Evolutionary conservation across 2,329 filamentous ascomycete species (phyloP).

Genomic region (Cladosporium sp.): DNA sequence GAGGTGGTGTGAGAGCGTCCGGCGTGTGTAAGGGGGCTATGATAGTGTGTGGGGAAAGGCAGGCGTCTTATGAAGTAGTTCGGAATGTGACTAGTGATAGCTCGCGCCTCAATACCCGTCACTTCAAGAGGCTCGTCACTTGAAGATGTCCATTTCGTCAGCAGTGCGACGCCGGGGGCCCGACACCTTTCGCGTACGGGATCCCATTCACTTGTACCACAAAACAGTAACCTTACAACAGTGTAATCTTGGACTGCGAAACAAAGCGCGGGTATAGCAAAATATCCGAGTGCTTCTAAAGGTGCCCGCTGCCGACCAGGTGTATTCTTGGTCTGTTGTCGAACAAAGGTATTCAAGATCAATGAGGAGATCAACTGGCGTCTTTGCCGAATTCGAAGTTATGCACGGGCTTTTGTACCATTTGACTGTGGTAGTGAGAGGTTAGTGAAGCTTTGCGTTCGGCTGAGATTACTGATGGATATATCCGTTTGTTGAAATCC

Average conservation of each 20-base stretch:
- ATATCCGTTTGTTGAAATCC: neutral
- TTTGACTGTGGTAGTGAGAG: neutral
- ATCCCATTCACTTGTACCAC: neutral
- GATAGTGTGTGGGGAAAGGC: neutral
- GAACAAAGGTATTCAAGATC: neutral
- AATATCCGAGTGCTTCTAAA: neutral
- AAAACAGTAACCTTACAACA: neutral
- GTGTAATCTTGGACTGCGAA: neutral
- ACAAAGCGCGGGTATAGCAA: neutral
- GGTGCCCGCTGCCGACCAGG: neutral
- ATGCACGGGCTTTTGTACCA: neutral
- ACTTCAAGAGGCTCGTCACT: too few relatives aligned
- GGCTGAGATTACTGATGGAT: neutral
- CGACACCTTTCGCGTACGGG: neutral
- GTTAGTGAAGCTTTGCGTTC: neutral
- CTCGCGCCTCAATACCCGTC: neutral
- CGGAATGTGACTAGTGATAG: neutral
- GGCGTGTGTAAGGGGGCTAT: neutral
- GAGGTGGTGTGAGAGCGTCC: neutral
- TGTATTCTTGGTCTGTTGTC: neutral
- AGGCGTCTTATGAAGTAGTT: neutral
- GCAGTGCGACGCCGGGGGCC: neutral
- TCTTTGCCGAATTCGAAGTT: neutral
- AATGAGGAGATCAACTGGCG: neutral
- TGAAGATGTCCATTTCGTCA: too few relatives aligned